These are phyloP conservation scores for Polyporus tsugae DNA, from an alignment of 1,284 basidiomycete species.

Conservation along the genomic window DNA sequence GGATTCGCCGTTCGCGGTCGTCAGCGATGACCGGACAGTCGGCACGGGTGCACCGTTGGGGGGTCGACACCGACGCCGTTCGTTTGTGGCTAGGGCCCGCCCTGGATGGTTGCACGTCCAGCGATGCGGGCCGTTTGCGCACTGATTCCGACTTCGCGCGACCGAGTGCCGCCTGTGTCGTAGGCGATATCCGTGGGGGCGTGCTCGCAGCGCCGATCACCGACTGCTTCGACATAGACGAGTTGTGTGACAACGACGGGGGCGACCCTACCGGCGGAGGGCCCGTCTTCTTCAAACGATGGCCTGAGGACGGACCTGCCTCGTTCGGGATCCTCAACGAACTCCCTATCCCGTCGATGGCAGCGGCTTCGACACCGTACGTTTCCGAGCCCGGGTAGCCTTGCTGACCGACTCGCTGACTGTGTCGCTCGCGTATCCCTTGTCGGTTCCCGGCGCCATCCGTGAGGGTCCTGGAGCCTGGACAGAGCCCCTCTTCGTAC, in stretches of 20 bases:
- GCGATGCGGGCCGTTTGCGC: constrained; percentile 33
- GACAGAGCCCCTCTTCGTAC: constrained; percentile 36
- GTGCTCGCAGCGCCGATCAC: constrained; percentile 36
- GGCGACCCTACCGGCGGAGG: constrained; percentile 18
- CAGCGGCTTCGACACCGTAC: constrained; percentile 21
- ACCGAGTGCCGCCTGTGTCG: constrained; percentile 14
- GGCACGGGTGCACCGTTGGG: constrained; percentile 16
- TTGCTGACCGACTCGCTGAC: constrained; percentile 34
- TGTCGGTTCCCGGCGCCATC: constrained; percentile 28
- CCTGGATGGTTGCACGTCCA: constrained; percentile 22
- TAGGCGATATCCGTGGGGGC: constrained; percentile 23
- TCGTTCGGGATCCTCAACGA: constrained; percentile 11
- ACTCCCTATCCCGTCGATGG: constrained; percentile 20
- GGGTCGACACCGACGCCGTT: constrained; percentile 26
- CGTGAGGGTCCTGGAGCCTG: constrained; percentile 28
- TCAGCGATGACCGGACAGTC: neutral
- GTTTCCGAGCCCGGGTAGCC: constrained; percentile 29
- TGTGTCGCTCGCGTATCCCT: constrained; percentile 44
- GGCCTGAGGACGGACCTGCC: neutral
- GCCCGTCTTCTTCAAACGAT: constrained; percentile 22
- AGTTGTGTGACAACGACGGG: constrained; percentile 40
- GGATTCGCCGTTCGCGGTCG: constrained; percentile 36
- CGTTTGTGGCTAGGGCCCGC: constrained; percentile 29
- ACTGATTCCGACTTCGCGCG: constrained; percentile 15
- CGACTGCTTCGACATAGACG: constrained; percentile 42